Conservation (phyloP, 2,329 filamentous ascomycete genomes). For the Rutstroemia sp. region DNA sequence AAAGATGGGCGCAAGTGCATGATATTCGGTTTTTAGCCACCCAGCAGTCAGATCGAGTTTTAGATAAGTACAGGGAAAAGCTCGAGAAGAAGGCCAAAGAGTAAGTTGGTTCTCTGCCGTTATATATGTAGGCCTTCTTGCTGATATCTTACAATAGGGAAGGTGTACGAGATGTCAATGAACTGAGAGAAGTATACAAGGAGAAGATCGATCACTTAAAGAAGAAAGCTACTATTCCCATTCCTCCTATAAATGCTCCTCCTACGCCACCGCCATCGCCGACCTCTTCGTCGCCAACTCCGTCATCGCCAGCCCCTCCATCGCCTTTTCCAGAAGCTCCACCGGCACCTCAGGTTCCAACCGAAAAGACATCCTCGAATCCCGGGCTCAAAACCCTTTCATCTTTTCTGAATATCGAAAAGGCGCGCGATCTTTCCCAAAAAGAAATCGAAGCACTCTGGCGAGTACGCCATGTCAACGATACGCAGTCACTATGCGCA, state of each 20-base stretch:
- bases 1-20: slow-evolving; percentile 85
- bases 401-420: slow-evolving; percentile 72
- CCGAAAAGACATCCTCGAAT: slow-evolving; percentile 28
- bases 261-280: slow-evolving; percentile 28
- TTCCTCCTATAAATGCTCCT: slow-evolving; percentile 24
- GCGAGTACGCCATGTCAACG: slow-evolving; percentile 76
- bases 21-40: slow-evolving; percentile 86
- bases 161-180: slow-evolving; percentile 61
- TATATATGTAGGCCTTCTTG: neutral
- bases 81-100: slow-evolving; percentile 73
- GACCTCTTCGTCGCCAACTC: slow-evolving; percentile 23
- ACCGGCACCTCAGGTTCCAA: slow-evolving; percentile 29
- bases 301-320: slow-evolving; percentile 20
- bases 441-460: slow-evolving; percentile 84
- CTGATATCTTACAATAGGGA: slow-evolving; percentile 32
- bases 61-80: slow-evolving; percentile 84
- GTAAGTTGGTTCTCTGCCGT: slow-evolving; percentile 27
- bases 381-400: slow-evolving; percentile 48
- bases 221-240: slow-evolving; percentile 54
- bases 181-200: slow-evolving; percentile 75
- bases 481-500: slow-evolving; percentile 74
- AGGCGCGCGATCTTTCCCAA: slow-evolving; percentile 62
- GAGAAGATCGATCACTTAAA: slow-evolving; percentile 72
- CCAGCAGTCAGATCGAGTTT: slow-evolving; percentile 58
- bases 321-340: slow-evolving; percentile 29